Evolutionary conservation across 352 stramenopile species (phyloP).

Genomic region (Phytophthora megakarya): DNA sequence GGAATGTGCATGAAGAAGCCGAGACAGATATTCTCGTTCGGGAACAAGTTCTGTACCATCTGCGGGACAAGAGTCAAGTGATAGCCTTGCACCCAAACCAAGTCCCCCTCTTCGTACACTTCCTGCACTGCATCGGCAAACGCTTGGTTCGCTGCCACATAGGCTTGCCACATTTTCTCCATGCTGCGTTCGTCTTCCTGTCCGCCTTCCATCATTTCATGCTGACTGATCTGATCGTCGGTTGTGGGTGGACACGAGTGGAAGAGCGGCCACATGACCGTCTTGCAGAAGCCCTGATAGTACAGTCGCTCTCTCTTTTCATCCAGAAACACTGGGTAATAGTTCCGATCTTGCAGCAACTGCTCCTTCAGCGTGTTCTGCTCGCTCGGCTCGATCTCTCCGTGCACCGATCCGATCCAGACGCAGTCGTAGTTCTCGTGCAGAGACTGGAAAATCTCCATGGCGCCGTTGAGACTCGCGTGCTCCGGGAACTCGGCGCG

Average conservation of each 20-base stretch:
- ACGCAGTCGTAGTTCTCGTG: slow-evolving; percentile 85
- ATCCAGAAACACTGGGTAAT: slow-evolving; percentile 91
- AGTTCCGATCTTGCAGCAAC: slow-evolving; percentile 89
- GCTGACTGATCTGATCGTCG: slow-evolving; percentile 72
- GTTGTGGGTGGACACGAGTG: slow-evolving; percentile 85
- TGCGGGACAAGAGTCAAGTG: slow-evolving; percentile 89
- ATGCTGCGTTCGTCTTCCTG: slow-evolving; percentile 68
- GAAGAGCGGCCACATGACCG: slow-evolving; percentile 91
- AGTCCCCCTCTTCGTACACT: slow-evolving; percentile 89
- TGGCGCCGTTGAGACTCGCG: slow-evolving; percentile 68
- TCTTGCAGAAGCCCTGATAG: slow-evolving; percentile 92
- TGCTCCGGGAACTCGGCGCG: slow-evolving; percentile 81
- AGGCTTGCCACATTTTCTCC: slow-evolving; percentile 89
- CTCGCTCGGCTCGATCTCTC: slow-evolving; percentile 79
- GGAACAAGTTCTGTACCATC: slow-evolving; percentile 89
- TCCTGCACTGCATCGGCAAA: slow-evolving; percentile 89
- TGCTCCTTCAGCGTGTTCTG: slow-evolving; percentile 86
- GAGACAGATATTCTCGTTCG: slow-evolving; percentile 90
- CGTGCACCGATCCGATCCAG: slow-evolving; percentile 84
- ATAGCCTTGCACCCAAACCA: slow-evolving; percentile 92
- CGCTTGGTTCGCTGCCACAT: slow-evolving; percentile 85
- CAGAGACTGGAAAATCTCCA: slow-evolving; percentile 79
- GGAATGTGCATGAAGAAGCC: slow-evolving; percentile 92
- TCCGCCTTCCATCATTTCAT: slow-evolving; percentile 55
- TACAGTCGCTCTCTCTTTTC: slow-evolving; percentile 86